Evolutionary conservation across 305 asterid species (phyloP).

Genomic region (Fraxinus baroniana): DNA sequence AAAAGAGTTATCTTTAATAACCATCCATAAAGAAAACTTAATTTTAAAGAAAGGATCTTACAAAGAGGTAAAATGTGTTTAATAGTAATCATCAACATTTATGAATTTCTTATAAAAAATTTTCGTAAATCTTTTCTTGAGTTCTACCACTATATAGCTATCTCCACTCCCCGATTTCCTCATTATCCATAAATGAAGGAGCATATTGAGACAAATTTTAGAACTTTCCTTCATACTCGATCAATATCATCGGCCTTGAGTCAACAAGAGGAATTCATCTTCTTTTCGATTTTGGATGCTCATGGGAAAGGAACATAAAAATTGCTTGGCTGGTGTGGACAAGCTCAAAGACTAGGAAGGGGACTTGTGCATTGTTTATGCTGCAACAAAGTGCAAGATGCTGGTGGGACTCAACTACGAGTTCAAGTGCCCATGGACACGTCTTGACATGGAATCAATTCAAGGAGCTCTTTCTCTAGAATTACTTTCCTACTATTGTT

Average conservation of each 20-base stretch:
- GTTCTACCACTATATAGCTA: background rate
- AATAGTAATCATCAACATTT: background rate
- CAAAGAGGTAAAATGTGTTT: background rate
- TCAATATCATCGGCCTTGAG: background rate
- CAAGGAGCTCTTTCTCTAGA: background rate
- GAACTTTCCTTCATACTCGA: background rate
- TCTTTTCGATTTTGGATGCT: background rate
- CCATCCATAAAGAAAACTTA: background rate
- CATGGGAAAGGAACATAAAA: background rate
- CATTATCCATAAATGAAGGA: background rate
- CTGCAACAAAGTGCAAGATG: background rate
- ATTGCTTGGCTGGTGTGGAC: background rate
- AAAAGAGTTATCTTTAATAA: background rate
- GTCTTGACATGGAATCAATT: background rate
- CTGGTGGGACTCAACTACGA: background rate
- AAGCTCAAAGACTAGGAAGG: background rate
- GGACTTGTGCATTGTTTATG: background rate
- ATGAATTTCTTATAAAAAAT: background rate
- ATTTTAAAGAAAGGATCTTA: background rate
- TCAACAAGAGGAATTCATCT: background rate
- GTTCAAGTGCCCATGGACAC: background rate
- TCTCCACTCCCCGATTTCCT: background rate
- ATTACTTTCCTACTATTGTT: background rate
- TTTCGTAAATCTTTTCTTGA: background rate
- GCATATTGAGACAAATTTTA: no score